Evolutionary conservation across 257 asterid genomes (phyloP).

Genomic region (Phtheirospermum japonicum): DNA sequence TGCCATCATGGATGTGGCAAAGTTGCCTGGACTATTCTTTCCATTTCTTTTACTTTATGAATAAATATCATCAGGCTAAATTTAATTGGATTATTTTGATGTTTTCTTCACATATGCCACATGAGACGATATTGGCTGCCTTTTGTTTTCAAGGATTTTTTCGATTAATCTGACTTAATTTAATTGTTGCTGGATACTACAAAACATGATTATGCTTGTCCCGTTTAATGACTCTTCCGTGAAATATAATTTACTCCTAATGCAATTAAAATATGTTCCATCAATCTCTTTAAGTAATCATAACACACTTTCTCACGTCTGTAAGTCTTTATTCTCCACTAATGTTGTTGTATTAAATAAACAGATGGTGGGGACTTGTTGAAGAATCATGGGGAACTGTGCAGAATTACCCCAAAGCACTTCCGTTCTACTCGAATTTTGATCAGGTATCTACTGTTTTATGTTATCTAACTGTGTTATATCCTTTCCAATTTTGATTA

Average conservation of each 20-base stretch:
- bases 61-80: not conserved
- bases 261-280: conserved; percentile 2
- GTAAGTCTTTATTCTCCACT: conserved; percentile 15
- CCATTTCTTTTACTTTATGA: not conserved
- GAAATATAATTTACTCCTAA: not conserved
- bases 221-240: conserved; percentile 11
- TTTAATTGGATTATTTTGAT: too few relatives aligned
- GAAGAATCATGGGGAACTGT: conserved; percentile 81
- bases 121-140: not conserved
- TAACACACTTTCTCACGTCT: not conserved
- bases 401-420: conserved; percentile 65
- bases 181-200: too few relatives aligned
- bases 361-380: conserved; percentile 96
- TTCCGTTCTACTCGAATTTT: conserved; percentile 89
- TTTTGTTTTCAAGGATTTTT: conserved; percentile 1
- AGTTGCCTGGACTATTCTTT: conserved; percentile 8
- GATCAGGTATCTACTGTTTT: conserved; percentile 58
- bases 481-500: conserved; percentile 17
- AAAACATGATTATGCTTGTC: too few relatives aligned
- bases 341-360: conserved; percentile 22
- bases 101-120: not conserved
- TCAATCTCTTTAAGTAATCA: not conserved
- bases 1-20: not conserved
- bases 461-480: conserved; percentile 7
- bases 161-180: too few relatives aligned